Evolutionary conservation across 2,329 filamentous ascomycete species (phyloP), one percentile per base, ranked within the genome.

Genomic region (Xenosphaeropsis pyriputrescens): DNA sequence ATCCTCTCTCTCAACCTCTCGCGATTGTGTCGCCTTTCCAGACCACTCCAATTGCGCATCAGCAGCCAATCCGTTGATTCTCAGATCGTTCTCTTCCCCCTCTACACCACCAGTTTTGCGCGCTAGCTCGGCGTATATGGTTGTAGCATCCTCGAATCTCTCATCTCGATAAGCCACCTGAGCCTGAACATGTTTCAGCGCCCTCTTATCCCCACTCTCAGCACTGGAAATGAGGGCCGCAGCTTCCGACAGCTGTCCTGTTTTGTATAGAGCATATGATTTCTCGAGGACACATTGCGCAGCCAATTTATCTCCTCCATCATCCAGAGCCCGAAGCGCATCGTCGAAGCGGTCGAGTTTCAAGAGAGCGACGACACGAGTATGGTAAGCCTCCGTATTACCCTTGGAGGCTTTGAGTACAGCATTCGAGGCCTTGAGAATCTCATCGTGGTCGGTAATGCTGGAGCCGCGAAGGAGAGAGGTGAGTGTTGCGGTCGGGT

Each of bases 281-380:
- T 78, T 78, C 57, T 88, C 84, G 32, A 88, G 65, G 13, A 60
- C 52, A 46, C 78, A 83, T 40, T 60, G 59, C 30, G 70, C 62
- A 52, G 77, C 72, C 40, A 88, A 60, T 45, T 61, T 64, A 41
- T 70, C 63, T 35, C 75, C 75, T 14, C 67, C 75, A 29, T 76
- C 72, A 42, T 76, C 70, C 41, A 89, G 69, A 39, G 74, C 69
- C 41, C 74, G 73, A 35, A 85, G 63, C 34, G 81, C 82, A 56
- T 91, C 84, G 40, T 82, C 73, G 57, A 80, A 91, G 41, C 83
- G 79, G 58, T 91, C 85, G 48, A 91, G 72, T 55, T 86, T 85
- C 45, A 91, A 66, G 15, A 91, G 68, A 16, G 84, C 82, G 33
- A 89, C 70, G 12, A 80, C 68, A 43, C 79, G 78, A 29, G 76